These are phyloP conservation scores for Citrus cavaleriei DNA, from an alignment of 345 rosid species.

Conservation along the genomic window DNA sequence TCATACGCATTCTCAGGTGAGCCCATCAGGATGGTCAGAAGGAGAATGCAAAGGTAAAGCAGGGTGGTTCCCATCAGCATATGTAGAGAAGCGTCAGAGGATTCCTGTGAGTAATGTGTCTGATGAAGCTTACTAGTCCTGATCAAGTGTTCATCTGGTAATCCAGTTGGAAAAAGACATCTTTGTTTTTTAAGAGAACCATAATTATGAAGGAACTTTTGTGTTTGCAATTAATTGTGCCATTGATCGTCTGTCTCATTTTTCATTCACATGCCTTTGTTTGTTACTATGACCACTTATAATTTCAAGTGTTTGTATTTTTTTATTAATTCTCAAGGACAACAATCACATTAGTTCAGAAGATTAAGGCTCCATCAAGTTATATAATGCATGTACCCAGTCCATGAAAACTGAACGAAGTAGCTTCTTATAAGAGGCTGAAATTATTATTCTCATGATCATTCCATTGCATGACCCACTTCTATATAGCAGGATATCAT, in stretches of 20 bases:
- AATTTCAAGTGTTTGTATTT: neutral
- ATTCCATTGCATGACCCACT: neutral
- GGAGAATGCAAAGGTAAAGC: slow-evolving; percentile 95
- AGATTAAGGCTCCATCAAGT: neutral
- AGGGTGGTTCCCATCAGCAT: slow-evolving; percentile 93
- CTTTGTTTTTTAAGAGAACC: neutral
- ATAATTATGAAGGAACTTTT: neutral
- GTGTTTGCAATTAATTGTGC: neutral
- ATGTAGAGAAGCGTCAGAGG: slow-evolving; percentile 84
- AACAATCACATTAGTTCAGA: neutral
- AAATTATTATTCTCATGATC: neutral
- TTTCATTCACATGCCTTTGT: neutral
- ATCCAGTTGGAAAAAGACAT: neutral
- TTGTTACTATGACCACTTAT: neutral
- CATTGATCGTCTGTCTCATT: neutral
- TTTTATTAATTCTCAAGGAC: neutral
- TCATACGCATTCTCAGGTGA: slow-evolving; percentile 45
- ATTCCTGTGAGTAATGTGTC: slow-evolving; percentile 50
- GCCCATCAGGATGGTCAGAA: slow-evolving; percentile 87
- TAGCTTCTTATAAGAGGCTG: neutral
- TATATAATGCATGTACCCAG: neutral
- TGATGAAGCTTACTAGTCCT: slow-evolving; percentile 40
- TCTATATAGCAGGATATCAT: no score
- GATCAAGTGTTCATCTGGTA: neutral
- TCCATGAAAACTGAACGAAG: neutral